These are phyloP conservation scores for Anthracocystis panici-leucophaei DNA, from an alignment of 1,284 basidiomycete species.

Conservation along the genomic window DNA sequence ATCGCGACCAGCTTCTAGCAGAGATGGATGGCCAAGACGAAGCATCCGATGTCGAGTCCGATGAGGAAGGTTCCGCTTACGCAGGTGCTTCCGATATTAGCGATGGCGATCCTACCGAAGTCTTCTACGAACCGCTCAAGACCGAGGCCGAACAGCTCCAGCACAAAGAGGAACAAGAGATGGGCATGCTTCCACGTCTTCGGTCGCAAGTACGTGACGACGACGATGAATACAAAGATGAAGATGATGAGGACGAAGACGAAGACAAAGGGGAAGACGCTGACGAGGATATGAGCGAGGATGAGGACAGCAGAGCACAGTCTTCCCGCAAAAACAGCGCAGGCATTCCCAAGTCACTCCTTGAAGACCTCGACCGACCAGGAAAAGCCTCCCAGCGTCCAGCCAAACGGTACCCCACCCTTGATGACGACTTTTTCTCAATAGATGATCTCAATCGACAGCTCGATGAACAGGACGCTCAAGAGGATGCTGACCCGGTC, in stretches of 20 bases:
- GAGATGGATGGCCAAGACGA: conserved; percentile 53
- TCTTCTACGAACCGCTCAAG: conserved; percentile 64
- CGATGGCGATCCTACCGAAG: conserved; percentile 57
- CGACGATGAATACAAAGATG: conserved; percentile 26
- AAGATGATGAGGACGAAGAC: conserved; percentile 27
- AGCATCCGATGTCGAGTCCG: conserved; percentile 49
- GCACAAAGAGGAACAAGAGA: conserved; percentile 60
- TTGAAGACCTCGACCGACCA: conserved; percentile 57
- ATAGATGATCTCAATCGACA: conserved; percentile 89
- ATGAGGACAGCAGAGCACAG: conserved; percentile 73
- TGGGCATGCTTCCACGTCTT: conserved; percentile 42
- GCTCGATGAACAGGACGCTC: conserved; percentile 82
- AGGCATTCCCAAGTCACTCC: conserved; percentile 72
- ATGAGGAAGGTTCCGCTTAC: conserved; percentile 51
- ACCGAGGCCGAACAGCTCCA: conserved; percentile 61
- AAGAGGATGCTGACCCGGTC: conserved; percentile 74
- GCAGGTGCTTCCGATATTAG: conserved; percentile 66
- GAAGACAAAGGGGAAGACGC: conserved; percentile 43
- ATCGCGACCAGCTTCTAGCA: conserved; percentile 35
- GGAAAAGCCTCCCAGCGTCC: conserved; percentile 28
- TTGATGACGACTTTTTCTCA: conserved; percentile 96
- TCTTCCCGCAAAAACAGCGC: conserved; percentile 71
- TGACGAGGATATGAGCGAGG: conserved; percentile 36
- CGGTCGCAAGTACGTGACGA: conserved; percentile 38
- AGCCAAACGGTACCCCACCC: conserved; percentile 73